Evolutionary conservation across 2,329 filamentous ascomycete genomes (phyloP), one percentile per base, ranked within the genome.

Genomic region (Trichoderma atroviride): DNA sequence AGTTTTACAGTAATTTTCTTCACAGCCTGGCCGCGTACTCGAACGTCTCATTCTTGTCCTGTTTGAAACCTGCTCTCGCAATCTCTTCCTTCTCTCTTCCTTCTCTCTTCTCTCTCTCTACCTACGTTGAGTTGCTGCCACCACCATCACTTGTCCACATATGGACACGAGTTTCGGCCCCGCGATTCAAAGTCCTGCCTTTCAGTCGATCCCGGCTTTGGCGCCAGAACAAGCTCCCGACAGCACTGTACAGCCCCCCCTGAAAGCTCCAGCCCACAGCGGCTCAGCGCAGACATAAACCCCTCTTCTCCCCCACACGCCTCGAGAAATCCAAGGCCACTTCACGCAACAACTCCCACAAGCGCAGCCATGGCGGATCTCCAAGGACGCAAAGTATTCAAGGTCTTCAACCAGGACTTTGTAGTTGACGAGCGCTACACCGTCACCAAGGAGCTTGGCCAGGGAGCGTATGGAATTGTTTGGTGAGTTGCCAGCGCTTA

Each of bases 371-470:
- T 82, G 81, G 74, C 77, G 69, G 81, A 83, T 70, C 78, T 83
- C 56, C 77, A 83, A 74, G 80, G 81, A 78, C 91, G 94, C 83
- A 97, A 97, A 87, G 89, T 95, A 82, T 97, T 97, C 88, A 97
- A 97, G 90, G 94, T 99, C 81, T 99, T 99, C 85, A 97, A 97
- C 86, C 96, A 99, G 80, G 96, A 99, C 85, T 99, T 99, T 80
- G 90, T 97, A 76, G 96, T 98, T 78, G 96, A 98, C 80, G 95
- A 98, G 83, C 91, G 95, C 77, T 99, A 99, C 84, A 97, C 92
- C 74, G 96, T 99, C 74, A 98, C 95, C 74, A 99, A 99, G 87
- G 96, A 99, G 85, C 87, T 99, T 68, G 96, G 96, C 57, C 96
- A 99, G 82, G 96, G 96, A 78, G 96, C 96, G 77, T 99, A 99